Evolutionary conservation across 352 stramenopile species (phyloP), one percentile per base, ranked within the genome.

Genomic region (Pythium sp.): DNA sequence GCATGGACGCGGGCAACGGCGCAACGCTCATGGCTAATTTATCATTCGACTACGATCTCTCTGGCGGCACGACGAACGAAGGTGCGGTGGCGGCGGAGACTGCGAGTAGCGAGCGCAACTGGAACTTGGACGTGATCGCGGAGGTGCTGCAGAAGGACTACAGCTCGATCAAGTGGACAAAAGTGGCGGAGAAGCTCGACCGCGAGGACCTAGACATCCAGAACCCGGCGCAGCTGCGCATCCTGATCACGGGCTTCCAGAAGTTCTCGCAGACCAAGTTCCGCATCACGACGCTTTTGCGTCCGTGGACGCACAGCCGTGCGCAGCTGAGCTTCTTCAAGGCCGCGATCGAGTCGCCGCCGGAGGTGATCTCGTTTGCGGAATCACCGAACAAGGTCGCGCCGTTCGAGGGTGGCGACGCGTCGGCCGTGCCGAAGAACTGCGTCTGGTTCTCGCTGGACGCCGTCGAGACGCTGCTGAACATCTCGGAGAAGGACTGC

Each of bases 361-460:
- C 81, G 5, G 86, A 96, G 54, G 86, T 94, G 38, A 64, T 96
- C 5, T 92, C 79, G 58, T 96, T 96, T 62, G 71, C 79, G 5
- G 86, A 96, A 30, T 93, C 85, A 7, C 80, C 87, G 22, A 84
- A 87, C 65, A 94, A 94, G 67, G 74, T 96, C 22, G 82, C 83
- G 5, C 86, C 86, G 9, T 96, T 96, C 65, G 88, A 96, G 80
- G 88, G 88, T 18, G 88, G 86, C n/a, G 86, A 96, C 59, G 88
- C 86, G 6, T 93, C 88, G 46, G 85, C 84, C 12, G 88, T 91
- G 7, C 88, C 88, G 0, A 90, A 93, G 68, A 96, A 96, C 64
- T 88, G 86, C 34, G 84, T 93, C 18, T 96, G 88, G 88, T 96
- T 96, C 41, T 96, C 88, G 22, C 65, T 96, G 4, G 86, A 96